Evolutionary conservation across 768 basidiomycete genomes (phyloP).

Genomic region (Suillus lakei): DNA sequence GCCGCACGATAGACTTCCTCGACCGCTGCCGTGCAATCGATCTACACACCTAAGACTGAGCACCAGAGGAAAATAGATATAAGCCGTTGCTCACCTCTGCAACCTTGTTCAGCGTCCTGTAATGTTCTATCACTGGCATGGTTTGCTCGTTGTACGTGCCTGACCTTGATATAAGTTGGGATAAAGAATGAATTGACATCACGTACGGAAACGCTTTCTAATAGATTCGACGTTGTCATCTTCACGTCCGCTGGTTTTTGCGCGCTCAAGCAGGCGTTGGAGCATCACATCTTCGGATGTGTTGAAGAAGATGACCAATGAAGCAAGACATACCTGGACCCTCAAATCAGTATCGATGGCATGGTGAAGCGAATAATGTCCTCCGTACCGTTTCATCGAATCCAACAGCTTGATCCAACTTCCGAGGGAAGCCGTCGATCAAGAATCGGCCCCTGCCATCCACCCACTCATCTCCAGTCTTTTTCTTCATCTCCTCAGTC

Average conservation of each 20-base stretch:
- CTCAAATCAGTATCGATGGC: neutral
- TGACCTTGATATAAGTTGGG: neutral
- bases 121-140: constrained; percentile 93
- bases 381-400: constrained; percentile 81
- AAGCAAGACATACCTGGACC: constrained; percentile 76
- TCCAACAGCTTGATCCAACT: constrained; percentile 96
- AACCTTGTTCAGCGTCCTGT: constrained; percentile 68
- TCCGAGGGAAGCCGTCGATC: constrained; percentile 96
- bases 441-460: constrained; percentile 84
- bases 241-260: constrained; percentile 92
- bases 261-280: constrained; percentile 82
- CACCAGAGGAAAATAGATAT: neutral
- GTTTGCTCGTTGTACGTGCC: constrained; percentile 48
- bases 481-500: constrained; percentile 56
- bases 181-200: neutral
- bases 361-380: neutral
- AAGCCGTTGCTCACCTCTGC: constrained; percentile 61
- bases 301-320: constrained; percentile 82
- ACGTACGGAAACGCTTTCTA: constrained; percentile 92
- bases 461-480: constrained; percentile 61
- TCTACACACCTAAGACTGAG: constrained; percentile 41
- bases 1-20: constrained; percentile 75
- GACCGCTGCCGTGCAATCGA: constrained; percentile 68
- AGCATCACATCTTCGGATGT: constrained; percentile 91
- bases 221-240: constrained; percentile 96